Base-by-base conservation (phyloP, 768 basidiomycete species). In the Gautieria morchelliformis region DNA sequence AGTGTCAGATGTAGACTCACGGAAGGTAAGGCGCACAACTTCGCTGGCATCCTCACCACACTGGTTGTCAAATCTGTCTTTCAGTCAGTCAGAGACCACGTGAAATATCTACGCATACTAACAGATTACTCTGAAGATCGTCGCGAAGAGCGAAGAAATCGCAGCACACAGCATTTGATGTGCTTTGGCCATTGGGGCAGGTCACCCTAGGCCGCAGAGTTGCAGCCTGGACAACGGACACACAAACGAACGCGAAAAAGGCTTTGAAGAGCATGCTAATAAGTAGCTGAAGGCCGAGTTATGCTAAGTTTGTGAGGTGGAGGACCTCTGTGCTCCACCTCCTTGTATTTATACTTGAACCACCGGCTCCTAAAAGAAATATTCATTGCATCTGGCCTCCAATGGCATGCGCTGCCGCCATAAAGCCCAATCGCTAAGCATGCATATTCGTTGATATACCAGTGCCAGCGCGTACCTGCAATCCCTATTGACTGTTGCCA, bases 1-100 rank as follows among this genome's bases (percentile, higher is more conserved):
- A n/a, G n/a, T n/a, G n/a, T n/a, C n/a, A 11, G 7, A n/a, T n/a
- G n/a, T n/a, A n/a, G n/a, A 49, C 55, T 49, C 6, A 56, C 55
- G 65, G 60, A 68, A 68, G 35, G 61, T 63, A 37, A 68, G 64
- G 49, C 67, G 65, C 46, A 66, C 57, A 27, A 65, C 61, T 48
- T 62, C 65, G 37, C 66, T 66, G 14, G 62, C 68, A 19, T 69
- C 68, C 24, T 69, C 66, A 46, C 65, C 65, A 58, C 71, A 71
- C 57, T 66, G 51, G 20, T 64, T 68, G 52, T 63, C 62, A 59
- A 56, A 59, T 30, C 52, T 59, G n/a, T 17, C 45, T 37, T 20
- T n/a, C 19, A 33, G 20, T 44, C n/a, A 35, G 33, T 19, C 32
- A 4, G 35, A 7, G 24, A 17, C 30, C 17, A 22, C 33, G 11